phyloP scores from a whole-genome alignment of 2,329 filamentous ascomycete species.

The Trichoderma simmonsii region DNA sequence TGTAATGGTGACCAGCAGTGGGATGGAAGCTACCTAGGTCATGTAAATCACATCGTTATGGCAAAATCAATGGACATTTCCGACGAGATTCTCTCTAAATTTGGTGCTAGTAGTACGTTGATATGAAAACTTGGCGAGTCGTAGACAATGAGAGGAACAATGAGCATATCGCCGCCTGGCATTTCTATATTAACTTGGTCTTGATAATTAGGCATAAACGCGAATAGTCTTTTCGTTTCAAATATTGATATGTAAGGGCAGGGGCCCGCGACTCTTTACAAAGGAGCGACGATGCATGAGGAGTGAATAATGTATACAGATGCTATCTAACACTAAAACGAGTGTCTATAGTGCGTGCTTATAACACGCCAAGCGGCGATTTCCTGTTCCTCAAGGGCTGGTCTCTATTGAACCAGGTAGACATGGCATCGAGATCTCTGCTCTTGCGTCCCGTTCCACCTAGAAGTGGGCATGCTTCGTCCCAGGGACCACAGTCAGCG shows the following conservation, averaged over 20 bases:
- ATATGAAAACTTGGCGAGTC: background rate
- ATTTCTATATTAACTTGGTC: background rate
- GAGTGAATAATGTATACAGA: background rate
- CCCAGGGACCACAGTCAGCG: conserved; percentile 23
- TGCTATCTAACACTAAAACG: background rate
- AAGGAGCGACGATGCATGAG: background rate
- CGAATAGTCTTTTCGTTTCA: background rate
- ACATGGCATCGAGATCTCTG: background rate
- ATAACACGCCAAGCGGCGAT: conserved; percentile 6
- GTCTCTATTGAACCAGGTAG: conserved; percentile 11
- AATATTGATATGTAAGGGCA: background rate
- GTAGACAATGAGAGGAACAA: background rate
- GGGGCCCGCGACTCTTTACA: background rate
- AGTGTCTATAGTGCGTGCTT: background rate
- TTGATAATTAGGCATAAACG: background rate
- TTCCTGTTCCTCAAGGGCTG: background rate
- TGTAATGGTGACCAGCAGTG: conserved; percentile 31
- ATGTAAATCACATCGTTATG: conserved; percentile 15
- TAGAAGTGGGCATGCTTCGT: conserved; percentile 8
- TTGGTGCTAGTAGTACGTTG: too few species aligned
- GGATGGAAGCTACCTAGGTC: conserved; percentile 21
- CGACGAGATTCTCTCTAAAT: background rate
- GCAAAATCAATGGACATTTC: conserved; percentile 8
- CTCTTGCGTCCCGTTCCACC: background rate
- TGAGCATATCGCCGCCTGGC: too few species aligned